A percentile compares a stretch with the other conserved stretches of the same genome.
These are phyloP conservation scores for Mycena indigotica DNA, from an alignment of 768 basidiomycete species.

Conservation along the genomic window DNA sequence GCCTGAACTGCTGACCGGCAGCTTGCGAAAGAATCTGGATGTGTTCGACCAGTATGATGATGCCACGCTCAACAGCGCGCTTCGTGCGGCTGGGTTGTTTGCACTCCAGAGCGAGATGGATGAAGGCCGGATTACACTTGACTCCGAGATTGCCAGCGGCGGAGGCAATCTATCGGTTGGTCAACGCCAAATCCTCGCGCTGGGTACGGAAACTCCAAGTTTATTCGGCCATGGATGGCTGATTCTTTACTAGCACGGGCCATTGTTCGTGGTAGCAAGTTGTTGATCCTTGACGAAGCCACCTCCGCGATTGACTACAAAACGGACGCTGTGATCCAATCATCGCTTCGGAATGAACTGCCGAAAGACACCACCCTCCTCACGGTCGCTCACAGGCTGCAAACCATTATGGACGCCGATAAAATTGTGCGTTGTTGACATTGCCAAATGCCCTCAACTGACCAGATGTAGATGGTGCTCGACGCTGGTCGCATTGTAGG, in stretches of 20 bases:
- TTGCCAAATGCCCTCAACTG: no score
- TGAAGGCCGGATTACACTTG: slow-evolving; percentile 29
- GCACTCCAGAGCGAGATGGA: slow-evolving; percentile 35
- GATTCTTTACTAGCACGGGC: slow-evolving; percentile 3
- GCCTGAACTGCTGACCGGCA: slow-evolving; percentile 43
- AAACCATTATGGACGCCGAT: slow-evolving; percentile 34
- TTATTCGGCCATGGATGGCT: no score
- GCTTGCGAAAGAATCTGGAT: slow-evolving; percentile 48
- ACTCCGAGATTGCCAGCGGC: slow-evolving; percentile 31
- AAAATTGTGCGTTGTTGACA: slow-evolving; percentile 30
- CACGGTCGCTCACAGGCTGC: slow-evolving; percentile 31
- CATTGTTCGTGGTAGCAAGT: slow-evolving; percentile 19
- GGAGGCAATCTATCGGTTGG: slow-evolving; percentile 41
- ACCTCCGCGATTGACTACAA: slow-evolving; percentile 20
- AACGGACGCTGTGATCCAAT: slow-evolving; percentile 47
- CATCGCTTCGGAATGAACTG: slow-evolving; percentile 37
- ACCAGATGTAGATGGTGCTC: slow-evolving; percentile 40
- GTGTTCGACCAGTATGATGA: slow-evolving; percentile 49
- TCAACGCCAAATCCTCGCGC: slow-evolving; percentile 47
- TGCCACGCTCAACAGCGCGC: slow-evolving; percentile 35
- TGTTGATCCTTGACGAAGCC: slow-evolving; percentile 21
- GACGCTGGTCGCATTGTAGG: slow-evolving; percentile 43
- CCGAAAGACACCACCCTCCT: slow-evolving; percentile 35
- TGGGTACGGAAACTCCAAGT: no score
- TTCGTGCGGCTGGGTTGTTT: slow-evolving; percentile 36